Percentiles rank a stretch among this genome's conserved stretches.
phyloP scores from a whole-genome alignment of 2,329 filamentous ascomycete genomes.

The Pseudopyrenochaeta lycopersici region DNA sequence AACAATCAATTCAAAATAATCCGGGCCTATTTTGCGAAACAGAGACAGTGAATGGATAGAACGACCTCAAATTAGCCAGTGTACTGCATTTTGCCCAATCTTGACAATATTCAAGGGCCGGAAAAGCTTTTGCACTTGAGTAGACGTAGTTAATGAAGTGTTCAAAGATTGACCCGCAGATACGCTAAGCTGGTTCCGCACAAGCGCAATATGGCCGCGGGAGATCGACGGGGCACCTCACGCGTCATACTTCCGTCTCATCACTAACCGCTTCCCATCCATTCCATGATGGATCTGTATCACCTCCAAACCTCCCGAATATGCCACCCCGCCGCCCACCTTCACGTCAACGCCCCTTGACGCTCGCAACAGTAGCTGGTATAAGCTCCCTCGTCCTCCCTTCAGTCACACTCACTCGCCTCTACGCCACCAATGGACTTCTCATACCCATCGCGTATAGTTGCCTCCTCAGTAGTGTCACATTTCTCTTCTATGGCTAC shows the following conservation, averaged over 20 bases:
- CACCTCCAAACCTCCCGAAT: background rate
- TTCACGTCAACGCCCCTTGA: constrained; percentile 35
- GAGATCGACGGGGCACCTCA: constrained; percentile 13
- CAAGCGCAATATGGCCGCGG: constrained; percentile 9
- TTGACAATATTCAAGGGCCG: no score
- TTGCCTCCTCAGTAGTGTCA: constrained; percentile 26
- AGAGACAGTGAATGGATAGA: no score
- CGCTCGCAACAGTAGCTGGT: constrained; percentile 33
- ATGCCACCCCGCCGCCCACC: constrained; percentile 18
- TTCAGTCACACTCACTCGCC: constrained; percentile 60
- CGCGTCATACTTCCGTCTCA: background rate
- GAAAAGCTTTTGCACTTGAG: background rate
- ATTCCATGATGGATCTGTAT: no score
- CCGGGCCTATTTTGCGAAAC: no score
- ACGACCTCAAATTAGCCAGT: no score
- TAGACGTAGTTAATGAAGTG: background rate
- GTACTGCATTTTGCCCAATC: no score
- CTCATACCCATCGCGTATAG: constrained; percentile 27
- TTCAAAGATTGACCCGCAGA: background rate
- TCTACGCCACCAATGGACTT: constrained; percentile 24
- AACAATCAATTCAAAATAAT: no score
- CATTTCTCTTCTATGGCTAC: constrained; percentile 45
- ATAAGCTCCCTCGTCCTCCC: constrained; percentile 60
- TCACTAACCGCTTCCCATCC: no score
- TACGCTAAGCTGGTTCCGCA: constrained; percentile 5